Evolutionary conservation across 768 basidiomycete genomes (phyloP).

Genomic region (Daedaleopsis nitida): DNA sequence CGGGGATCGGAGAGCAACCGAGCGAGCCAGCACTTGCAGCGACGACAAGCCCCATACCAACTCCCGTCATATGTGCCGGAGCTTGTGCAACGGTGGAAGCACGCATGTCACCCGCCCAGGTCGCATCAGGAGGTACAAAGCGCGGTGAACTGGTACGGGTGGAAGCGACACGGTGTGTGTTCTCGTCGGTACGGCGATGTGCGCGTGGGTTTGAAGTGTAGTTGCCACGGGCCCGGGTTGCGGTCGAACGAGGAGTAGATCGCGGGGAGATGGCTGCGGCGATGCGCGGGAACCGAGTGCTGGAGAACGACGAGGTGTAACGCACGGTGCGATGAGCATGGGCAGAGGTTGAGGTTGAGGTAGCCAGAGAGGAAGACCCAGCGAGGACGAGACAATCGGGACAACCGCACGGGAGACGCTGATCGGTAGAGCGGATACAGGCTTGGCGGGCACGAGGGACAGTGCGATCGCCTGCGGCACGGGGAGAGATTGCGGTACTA

Average conservation of each 20-base stretch:
- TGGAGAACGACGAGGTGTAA: not conserved
- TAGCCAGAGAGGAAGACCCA: not conserved
- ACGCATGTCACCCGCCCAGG: not conserved
- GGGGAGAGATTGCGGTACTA: not conserved
- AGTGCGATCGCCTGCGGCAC: not conserved
- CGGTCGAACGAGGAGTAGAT: not conserved
- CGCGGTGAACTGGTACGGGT: not conserved
- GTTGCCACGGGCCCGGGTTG: not conserved
- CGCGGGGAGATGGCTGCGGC: not conserved
- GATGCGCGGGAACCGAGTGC: not conserved
- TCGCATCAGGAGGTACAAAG: not conserved
- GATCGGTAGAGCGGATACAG: constrained; percentile 4
- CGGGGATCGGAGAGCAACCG: constrained; percentile 3
- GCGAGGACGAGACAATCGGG: constrained; percentile 1
- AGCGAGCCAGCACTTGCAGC: constrained; percentile 8
- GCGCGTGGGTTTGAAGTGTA: not conserved
- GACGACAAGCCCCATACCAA: constrained; percentile 12
- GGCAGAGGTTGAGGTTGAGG: not conserved
- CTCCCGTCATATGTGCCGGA: not conserved
- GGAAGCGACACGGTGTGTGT: constrained; percentile 8
- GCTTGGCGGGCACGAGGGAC: constrained; percentile 3
- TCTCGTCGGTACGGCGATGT: constrained; percentile 7
- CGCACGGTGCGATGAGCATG: constrained; percentile 2
- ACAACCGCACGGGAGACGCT: constrained; percentile 1
- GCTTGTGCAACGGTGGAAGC: not conserved